Base-by-base conservation (phyloP, 2,329 filamentous ascomycete genomes). In the Xylaria arbuscula region DNA sequence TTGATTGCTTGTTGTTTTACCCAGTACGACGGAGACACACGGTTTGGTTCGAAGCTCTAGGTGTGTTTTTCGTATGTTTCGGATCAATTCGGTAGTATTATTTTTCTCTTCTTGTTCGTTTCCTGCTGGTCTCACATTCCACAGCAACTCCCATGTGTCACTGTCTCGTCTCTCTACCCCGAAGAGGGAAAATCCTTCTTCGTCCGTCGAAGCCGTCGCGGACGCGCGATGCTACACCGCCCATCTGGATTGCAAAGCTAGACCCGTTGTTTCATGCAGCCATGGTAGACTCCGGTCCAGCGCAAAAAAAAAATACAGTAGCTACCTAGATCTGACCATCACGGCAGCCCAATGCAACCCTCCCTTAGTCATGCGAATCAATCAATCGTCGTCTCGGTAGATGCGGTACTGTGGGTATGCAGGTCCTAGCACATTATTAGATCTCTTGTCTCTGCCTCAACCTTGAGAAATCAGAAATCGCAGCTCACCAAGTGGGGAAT, bases 321-420 rank as follows among this genome's bases (percentile, higher is more conserved):
- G 28, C 28, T 28, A 28, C 28, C 64, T 67, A 61, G 64, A 71
- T 64, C 60, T 62, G 62, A 71, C 58, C 59, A 67, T 66, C 64
- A 57, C 61, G 67, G 58, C 51, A 65, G 63, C 64, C 67, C 69
- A 69, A 71, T 69, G 67, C 62, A 69, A 71, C 69, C 66, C 60
- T 62, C 55, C 48, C 57, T 65, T 66, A 64, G 57, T 64, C 58
- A 63, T 66, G 56, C 45, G 57, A 3, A 36, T 54, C 51, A 38
- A 61, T 55, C 53, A 57, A 62, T 45, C 24, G 36, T 61, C 55
- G 38, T 40, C 36, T 58, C 55, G 56, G 55, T 54, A 47, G 47
- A 24, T 51, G 42, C 40, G 15, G 51, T 60, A 19, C 34, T 34
- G 22, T 42, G 40, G 17, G 40, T 54, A 60, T 32, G 50, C 6